Base-by-base conservation (phyloP, 2,329 filamentous ascomycete species). In the Lasiodiplodia hormozganensis region DNA sequence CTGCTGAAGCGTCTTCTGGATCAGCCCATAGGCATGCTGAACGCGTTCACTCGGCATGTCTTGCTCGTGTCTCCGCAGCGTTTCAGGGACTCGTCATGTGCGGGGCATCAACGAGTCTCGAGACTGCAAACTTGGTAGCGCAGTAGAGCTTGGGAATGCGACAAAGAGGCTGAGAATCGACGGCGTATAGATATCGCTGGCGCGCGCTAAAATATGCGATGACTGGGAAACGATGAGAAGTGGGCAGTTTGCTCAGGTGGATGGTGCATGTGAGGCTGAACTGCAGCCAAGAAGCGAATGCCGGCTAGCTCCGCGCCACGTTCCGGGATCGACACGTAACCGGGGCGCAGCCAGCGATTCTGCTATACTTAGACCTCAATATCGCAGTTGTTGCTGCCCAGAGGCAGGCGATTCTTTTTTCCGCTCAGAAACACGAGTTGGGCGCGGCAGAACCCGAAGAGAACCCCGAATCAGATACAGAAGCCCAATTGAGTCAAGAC, bases 221-320 rank as follows among this genome's bases (percentile, higher is more conserved):
- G 18, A 11, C 5, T 3, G 11, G 25, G 10, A 38, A 51, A 25
- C 16, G 18, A 18, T 12, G 28, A n/a, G 47, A 25, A 28, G 47
- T 38, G 43, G 38, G 43, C 23, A 28, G 25, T 14, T 21, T 64
- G 60, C 47, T 52, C 60, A 64, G 60, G 60, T 38, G 60, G 60
- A 64, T 38, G 28, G 60, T 23, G 47, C 60, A 64, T 64, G 60
- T 64, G 60, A 64, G 60, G 60, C 60, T 64, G 60, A 52, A 64
- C 11, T 25, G 60, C 47, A 52, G 60, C 60, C 60, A 64, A 52
- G 60, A 25, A 34, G 40, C 58, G 10, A 11, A 18, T 23, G 14
- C 16, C 60, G 43, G n/a, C 31, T 64, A 64, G 60, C 60, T 28
- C 43, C 54, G 36, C 60, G 60, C 60, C 43, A 40, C 25, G 2